phyloP scores from a whole-genome alignment of 352 stramenopile genomes.

The Phytopythium kandeliae region DNA sequence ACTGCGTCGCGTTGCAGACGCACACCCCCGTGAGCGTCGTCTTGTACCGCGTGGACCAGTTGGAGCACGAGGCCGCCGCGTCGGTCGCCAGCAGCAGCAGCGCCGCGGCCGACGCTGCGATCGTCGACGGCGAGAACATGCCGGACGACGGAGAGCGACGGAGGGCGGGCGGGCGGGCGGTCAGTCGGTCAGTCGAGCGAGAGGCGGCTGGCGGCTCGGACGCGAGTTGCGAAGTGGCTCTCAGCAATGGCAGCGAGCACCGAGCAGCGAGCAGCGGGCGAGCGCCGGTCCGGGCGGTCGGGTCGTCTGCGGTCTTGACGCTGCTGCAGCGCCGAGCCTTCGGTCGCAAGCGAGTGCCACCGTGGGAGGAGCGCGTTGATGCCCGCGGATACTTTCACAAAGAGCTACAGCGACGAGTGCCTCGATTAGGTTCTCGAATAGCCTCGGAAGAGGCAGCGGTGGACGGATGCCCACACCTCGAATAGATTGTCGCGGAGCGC shows the following conservation, averaged over 20 bases:
- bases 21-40: constrained; percentile 43
- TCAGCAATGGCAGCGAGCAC: too few relatives aligned
- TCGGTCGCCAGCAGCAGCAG: constrained; percentile 1
- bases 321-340: too few relatives aligned
- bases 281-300: too few relatives aligned
- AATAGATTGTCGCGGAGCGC: background rate
- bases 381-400: background rate
- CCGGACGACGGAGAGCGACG: background rate
- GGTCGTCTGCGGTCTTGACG: too few relatives aligned
- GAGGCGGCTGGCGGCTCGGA: background rate
- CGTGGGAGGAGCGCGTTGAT: too few relatives aligned
- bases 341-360: too few relatives aligned
- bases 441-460: background rate
- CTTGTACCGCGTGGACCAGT: constrained; percentile 40
- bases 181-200: too few relatives aligned
- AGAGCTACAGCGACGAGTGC: background rate
- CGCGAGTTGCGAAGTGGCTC: background rate
- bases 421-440: background rate
- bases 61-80: constrained; percentile 22
- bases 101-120: constrained; percentile 2
- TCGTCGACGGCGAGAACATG: constrained; percentile 2
- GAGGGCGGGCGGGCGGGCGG: too few relatives aligned
- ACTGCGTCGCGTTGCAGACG: constrained; percentile 45
- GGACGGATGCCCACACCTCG: too few relatives aligned
- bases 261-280: too few relatives aligned